phyloP scores from a whole-genome alignment of 371 early-diverging fungal genomes.

The Mortierella sp. region DNA sequence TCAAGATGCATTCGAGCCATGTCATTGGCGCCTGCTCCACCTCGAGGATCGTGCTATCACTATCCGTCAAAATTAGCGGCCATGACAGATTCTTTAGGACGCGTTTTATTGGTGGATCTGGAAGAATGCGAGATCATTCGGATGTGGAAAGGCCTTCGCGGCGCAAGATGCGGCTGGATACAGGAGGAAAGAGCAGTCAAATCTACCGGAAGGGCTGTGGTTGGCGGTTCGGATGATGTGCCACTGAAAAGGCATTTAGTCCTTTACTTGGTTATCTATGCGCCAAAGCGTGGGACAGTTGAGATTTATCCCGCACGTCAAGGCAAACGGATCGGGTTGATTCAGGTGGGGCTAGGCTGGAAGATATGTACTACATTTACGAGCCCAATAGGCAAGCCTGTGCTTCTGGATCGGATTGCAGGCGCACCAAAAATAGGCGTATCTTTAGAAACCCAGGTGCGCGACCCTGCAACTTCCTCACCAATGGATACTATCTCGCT shows the following conservation, averaged over 20 bases:
- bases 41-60: slow-evolving; percentile 61
- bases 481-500: slow-evolving; percentile 22
- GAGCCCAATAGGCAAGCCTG: slow-evolving; percentile 59
- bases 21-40: slow-evolving; percentile 61
- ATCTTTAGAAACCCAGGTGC: not conserved
- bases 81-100: slow-evolving; percentile 70
- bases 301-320: slow-evolving; percentile 73
- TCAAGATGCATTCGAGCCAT: slow-evolving; percentile 65
- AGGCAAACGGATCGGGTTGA: slow-evolving; percentile 69
- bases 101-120: slow-evolving; percentile 74
- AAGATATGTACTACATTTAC: slow-evolving; percentile 57
- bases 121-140: slow-evolving; percentile 69
- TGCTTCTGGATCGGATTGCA: slow-evolving; percentile 59
- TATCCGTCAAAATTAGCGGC: slow-evolving; percentile 64
- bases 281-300: slow-evolving; percentile 67
- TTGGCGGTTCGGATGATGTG: not conserved
- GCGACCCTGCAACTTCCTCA: not conserved
- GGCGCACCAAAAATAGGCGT: slow-evolving; percentile 57
- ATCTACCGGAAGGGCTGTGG: not conserved
- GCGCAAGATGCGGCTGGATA: slow-evolving; percentile 75
- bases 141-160: slow-evolving; percentile 79
- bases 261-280: slow-evolving; percentile 70
- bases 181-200: slow-evolving; percentile 41
- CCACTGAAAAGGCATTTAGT: slow-evolving; percentile 52
- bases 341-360: slow-evolving; percentile 72